phyloP scores from a whole-genome alignment of 768 basidiomycete genomes.

The Botryobasidium botryosum region DNA sequence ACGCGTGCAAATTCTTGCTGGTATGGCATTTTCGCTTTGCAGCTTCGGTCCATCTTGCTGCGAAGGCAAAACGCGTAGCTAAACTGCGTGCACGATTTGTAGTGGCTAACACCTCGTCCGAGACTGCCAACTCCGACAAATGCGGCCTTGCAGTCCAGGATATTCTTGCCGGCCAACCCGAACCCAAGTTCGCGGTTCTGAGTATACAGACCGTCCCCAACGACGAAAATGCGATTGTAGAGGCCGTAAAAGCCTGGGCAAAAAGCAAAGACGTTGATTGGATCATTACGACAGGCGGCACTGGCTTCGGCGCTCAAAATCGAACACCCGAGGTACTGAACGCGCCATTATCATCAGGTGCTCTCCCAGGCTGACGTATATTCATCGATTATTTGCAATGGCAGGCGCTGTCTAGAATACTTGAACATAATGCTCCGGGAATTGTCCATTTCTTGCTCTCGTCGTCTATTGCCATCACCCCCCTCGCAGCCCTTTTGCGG shows the following conservation, averaged over 20 bases:
- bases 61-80: constrained; percentile 10
- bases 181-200: constrained; percentile 8
- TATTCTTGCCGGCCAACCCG: background rate
- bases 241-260: constrained; percentile 31
- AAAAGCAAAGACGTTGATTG: constrained; percentile 37
- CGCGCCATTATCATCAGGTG: background rate
- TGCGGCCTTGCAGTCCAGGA: background rate
- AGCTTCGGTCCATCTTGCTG: background rate
- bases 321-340: constrained; percentile 58
- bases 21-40: constrained; percentile 9
- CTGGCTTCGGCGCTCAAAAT: constrained; percentile 70
- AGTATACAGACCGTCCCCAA: constrained; percentile 42
- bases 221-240: constrained; percentile 35
- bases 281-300: constrained; percentile 75
- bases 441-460: constrained; percentile 58
- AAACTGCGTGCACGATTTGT: constrained; percentile 1
- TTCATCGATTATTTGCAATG: background rate
- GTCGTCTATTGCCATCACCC: constrained; percentile 53
- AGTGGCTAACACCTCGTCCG: background rate
- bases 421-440: constrained; percentile 31
- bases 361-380: background rate
- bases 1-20: too few species aligned
- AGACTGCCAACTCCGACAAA: background rate
- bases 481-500: constrained; percentile 65
- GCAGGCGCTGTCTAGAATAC: constrained; percentile 15